Base-by-base conservation (phyloP, 768 basidiomycete species). In the Hygrocybe punicea region DNA sequence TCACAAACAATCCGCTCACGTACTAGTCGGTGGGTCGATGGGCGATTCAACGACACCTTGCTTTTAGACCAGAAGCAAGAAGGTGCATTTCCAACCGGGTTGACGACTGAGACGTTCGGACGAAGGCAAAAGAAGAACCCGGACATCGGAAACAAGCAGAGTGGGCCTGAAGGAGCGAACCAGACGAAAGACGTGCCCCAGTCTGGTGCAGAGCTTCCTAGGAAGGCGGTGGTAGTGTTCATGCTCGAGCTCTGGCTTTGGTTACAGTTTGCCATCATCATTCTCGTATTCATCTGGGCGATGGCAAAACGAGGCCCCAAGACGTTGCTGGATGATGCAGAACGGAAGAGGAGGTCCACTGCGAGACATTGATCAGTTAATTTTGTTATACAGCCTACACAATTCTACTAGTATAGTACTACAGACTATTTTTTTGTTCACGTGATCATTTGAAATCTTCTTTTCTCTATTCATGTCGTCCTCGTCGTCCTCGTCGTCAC, bases 201-300 rank as follows among this genome's bases (percentile, higher is more conserved):
- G 45, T 14, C 54, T 8, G 25, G 34, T 25, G 17, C 60, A 10
- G 53, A 52, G 14, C 57, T 62, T 29, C 55, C 58, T 19, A 60
- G 56, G 11, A 59, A 63, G 35, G 62, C 65, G 50, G 56, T 74
- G n/a, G 72, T 67, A 6, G 67, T 67, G 39, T 71, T 87, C 49
- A 67, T 91, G 60, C 63, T 93, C 49, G 87, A 91, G 71, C 67
- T 89, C 19, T 93, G 91, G 91, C 69, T 93, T 60, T 91, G 90
- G 89, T 68, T 91, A 58, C 91, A 93, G 69, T 91, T 93, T 65
- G 75, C 69, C 7, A 77, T 91, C 58, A 83, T 93, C 60, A 78
- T 92, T 33, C 54, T 85, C 40, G 84, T 91, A 52, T 93, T 93
- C 69, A 68, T 93, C 53, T 91, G 83, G 79, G 82, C 87, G 34